A percentile compares a stretch with the other conserved stretches of the same genome.
Evolutionary conservation across 208 protist genomes (phyloP).

Genomic region (Kentomonas sorsogonicus): DNA sequence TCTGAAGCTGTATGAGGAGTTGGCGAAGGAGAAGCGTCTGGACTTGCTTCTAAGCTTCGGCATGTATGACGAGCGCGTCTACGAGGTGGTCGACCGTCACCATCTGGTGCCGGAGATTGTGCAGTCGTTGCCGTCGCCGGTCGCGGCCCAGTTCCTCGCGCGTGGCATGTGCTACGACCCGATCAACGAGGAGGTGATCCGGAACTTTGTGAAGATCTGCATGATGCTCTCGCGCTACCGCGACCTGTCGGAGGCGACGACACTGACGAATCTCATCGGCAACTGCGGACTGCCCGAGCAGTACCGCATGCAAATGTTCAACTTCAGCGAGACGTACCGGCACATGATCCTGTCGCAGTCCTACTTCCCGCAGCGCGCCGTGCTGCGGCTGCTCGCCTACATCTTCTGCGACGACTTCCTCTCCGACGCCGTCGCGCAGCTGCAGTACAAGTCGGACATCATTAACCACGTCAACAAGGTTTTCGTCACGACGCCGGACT

Average conservation of each 20-base stretch:
- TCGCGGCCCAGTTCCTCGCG: constrained; percentile 64
- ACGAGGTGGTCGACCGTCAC: constrained; percentile 78
- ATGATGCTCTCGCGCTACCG: constrained; percentile 78
- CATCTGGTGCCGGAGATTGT: constrained; percentile 49
- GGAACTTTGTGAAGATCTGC: constrained; percentile 77
- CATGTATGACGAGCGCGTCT: constrained; percentile 87
- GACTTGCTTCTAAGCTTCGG: constrained; percentile 53
- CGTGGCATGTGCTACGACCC: constrained; percentile 78
- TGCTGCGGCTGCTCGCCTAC: constrained; percentile 74
- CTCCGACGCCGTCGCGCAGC: constrained; percentile 77
- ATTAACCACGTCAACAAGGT: constrained; percentile 85
- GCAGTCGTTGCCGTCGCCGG: constrained; percentile 47
- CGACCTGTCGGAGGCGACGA: constrained; percentile 59
- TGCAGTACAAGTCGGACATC: constrained; percentile 89
- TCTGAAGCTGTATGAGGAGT: constrained; percentile 55
- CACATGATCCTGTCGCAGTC: constrained; percentile 86
- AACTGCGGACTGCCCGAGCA: constrained; percentile 76
- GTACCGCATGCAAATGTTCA: constrained; percentile 83
- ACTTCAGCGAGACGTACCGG: constrained; percentile 82
- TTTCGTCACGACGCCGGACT: constrained; percentile 78
- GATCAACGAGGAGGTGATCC: constrained; percentile 71
- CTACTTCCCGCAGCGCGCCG: constrained; percentile 80
- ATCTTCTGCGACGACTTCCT: constrained; percentile 84
- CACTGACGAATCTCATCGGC: constrained; percentile 77
- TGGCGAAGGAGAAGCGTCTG: constrained; percentile 53